Base-by-base conservation (phyloP, 805 yeast species). In the Maudiozyma barnettii region DNA sequence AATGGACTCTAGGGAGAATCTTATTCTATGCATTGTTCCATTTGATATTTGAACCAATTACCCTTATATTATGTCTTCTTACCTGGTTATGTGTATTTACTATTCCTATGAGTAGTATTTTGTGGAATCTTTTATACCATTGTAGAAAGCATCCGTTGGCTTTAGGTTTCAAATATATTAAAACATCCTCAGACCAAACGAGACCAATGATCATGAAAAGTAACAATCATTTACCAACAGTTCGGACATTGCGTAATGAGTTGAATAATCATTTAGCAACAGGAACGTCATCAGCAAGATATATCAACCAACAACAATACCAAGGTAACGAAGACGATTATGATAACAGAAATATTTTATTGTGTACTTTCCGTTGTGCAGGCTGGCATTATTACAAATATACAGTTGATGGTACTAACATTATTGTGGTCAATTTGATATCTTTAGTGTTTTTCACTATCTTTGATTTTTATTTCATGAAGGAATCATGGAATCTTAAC, bases 351-450 rank as follows among this genome's bases (percentile, higher is more conserved):
- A 75, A 78, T 57, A 79, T 93, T 48, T 66, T 93, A 44, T 71
- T 93, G 38, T 89, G 96, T 66, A 90, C 98, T 1, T 91, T 88
- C 67, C 77, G 98, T 59, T 87, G 95, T 47, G 80, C 88, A 53
- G 98, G 98, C 1, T 75, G 79, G 63, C 96, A 89, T 63, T 93
- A 93, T 67, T 93, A 90, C 71, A 93, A 93, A 70, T 90, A 86
- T 65, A 93, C 99, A 0, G 86, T 93, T 43, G 97, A 87, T 54
- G 99, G 99, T 50, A 90, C 97, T 2, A 91, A 93, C 64, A 84
- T 91, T 48, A 85, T 93, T 56, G 84, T 93, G 62, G 81, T 93
- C 68, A 93, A 93, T 60, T 69, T 93, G 66, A 74, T 87, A 59
- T 75, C 78, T 18, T 75, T 88, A 14, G 98, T 91, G 12, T 59